Evolutionary conservation across 2,329 filamentous ascomycete species (phyloP), one percentile per base, ranked within the genome.

Genomic region (Diaporthe velutina): DNA sequence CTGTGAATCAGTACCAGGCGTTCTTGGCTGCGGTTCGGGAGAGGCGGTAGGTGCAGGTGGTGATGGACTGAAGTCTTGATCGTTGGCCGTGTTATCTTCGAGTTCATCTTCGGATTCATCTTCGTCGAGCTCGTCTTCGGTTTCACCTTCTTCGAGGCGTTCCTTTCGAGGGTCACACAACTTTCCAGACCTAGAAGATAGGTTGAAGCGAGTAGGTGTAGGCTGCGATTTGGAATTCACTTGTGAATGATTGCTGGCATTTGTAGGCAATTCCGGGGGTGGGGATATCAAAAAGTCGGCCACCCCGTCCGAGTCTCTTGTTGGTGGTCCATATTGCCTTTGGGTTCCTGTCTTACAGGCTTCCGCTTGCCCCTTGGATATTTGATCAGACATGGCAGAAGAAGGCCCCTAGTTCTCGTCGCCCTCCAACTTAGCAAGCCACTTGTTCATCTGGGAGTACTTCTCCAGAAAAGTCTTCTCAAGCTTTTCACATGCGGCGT

Each of bases 371-470:
- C 22, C 35, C 12, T 3, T 25, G 10, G 4, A 40, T 15, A 7
- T 25, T 40, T 25, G 8, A 10, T 25, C 9, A 25, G 33, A 15
- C 30, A 19, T 12, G 48, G 19, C 19, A 40, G 15, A 55, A 4
- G 42, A 70, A 30, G 25, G 6, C 5, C 19, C n/a, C 68, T 74
- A 84, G 48, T 76, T 79, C 74, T 88, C 86, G 22, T 85, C 80
- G 33, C 84, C 84, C 40, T 86, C 83, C 83, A 88, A 86, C 81
- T 91, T 91, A 13, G 85, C 78, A 52, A 91, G 86, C 89, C 89
- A 92, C 79, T 91, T 91, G 77, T 87, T 84, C 87, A 92, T 91
- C 74, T 88, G 85, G 0, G 83, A 83, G 78, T 87, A 92, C 81
- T 83, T 83, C 30, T 84, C 82, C 77, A 83, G 79, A 71, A 84